Base-by-base conservation (phyloP, 345 rosid species). In the Gossypium mustelinum region DNA sequence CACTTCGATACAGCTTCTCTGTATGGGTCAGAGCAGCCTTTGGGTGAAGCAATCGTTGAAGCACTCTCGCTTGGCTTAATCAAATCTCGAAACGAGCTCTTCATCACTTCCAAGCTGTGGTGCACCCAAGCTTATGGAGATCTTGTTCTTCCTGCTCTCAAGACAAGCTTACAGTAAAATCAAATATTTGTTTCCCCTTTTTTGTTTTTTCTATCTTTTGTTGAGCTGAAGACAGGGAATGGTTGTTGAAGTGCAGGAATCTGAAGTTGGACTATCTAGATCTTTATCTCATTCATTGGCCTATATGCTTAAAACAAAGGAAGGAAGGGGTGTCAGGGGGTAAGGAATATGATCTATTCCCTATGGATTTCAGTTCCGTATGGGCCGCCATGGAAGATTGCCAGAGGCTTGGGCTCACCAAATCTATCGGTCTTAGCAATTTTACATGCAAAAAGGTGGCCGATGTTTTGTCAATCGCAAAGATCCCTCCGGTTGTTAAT, bases 341-440 rank as follows among this genome's bases (percentile, higher is more conserved):
- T 75, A 82, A 87, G 65, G 89, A 86, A 65, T 86, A 89, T 45
- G 82, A 88, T 22, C 2, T 57, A 11, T 5, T 87, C 3, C 79
- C 88, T 2, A 85, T 90, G 90, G 93, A 94, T 67, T 88, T 81
- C 48, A 77, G 78, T 74, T 81, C 79, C 34, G 91, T 92, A 1
- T 90, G 98, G 96, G 81, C 78, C 3, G 94, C 87, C 24, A 92
- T 94, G 97, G 93, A 61, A 61, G 44, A 61, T 61, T 61, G 66
- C 66, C 66, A 29, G 44, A 14, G 44, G 44, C 44, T 61, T 1
- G 96, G 97, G 4, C 86, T 87, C 22, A 80, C 93, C 7, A 87
- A 90, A 44, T 82, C 87, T 73, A 89, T 94, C 8, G 94, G 98
- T 27, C 90, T 92, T 48, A 86, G 94, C 83, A 91, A 91, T 78